phyloP scores from a whole-genome alignment of 2,329 filamentous ascomycete species.

The Cytospora mali region DNA sequence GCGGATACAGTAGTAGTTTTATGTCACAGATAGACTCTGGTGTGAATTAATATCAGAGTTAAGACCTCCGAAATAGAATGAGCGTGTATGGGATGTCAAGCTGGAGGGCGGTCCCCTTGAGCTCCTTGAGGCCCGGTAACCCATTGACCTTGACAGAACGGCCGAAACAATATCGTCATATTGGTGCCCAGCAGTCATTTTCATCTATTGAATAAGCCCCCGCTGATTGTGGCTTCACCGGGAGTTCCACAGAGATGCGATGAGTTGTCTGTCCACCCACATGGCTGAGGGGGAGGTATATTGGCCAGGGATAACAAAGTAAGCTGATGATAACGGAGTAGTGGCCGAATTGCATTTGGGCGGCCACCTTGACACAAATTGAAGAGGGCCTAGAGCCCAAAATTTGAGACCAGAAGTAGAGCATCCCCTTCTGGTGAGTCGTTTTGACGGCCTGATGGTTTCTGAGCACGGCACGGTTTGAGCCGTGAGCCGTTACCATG shows the following conservation, averaged over 20 bases:
- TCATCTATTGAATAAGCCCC: background rate
- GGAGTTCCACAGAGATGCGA: background rate
- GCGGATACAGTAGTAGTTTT: background rate
- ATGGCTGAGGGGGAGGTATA: background rate
- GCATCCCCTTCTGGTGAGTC: constrained; percentile 5
- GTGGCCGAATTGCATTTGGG: background rate
- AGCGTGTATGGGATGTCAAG: background rate
- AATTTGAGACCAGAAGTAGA: background rate
- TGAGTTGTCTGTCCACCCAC: background rate
- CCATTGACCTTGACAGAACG: background rate
- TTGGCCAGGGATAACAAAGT: background rate
- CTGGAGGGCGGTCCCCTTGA: background rate
- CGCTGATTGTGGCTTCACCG: background rate
- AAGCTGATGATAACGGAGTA: constrained; percentile 7
- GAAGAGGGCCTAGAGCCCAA: background rate
- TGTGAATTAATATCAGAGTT: background rate
- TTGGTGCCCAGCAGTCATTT: background rate
- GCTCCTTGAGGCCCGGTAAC: background rate
- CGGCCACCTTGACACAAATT: background rate
- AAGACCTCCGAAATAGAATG: background rate
- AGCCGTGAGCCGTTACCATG: background rate
- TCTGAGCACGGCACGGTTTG: constrained; percentile 7
- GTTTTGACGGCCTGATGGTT: background rate
- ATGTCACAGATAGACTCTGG: background rate
- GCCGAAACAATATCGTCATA: constrained; percentile 11